phyloP scores from a whole-genome alignment of 805 yeast species.

The Zygoascus tannicola region DNA sequence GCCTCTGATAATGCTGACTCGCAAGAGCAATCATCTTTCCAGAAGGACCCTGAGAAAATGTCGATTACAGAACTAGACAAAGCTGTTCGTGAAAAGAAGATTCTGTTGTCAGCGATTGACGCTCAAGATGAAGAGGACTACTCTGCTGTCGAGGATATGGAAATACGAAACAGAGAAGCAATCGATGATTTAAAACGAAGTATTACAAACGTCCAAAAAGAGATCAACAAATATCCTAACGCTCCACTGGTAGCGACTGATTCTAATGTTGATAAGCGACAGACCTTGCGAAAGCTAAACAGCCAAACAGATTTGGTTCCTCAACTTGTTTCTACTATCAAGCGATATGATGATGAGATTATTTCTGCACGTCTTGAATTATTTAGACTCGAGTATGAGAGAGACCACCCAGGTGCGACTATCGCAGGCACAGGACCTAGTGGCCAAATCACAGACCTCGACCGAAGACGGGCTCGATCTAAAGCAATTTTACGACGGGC shows the following conservation, averaged over 20 bases:
- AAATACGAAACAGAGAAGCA: slow-evolving; percentile 37
- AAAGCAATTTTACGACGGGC: slow-evolving; percentile 78
- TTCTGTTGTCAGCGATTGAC: slow-evolving; percentile 60
- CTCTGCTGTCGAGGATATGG: slow-evolving; percentile 30
- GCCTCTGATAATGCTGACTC: slow-evolving; percentile 10
- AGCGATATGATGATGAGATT: slow-evolving; percentile 58
- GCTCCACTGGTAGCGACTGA: slow-evolving; percentile 17
- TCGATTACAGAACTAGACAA: slow-evolving; percentile 51
- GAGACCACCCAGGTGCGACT: slow-evolving; percentile 61
- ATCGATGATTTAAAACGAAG: slow-evolving; percentile 57
- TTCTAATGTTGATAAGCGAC: slow-evolving; percentile 38
- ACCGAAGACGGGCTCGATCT: slow-evolving; percentile 68
- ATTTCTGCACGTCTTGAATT: slow-evolving; percentile 56
- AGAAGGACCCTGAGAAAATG: slow-evolving; percentile 12
- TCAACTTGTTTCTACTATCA: slow-evolving; percentile 51
- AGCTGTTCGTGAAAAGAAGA: slow-evolving; percentile 60
- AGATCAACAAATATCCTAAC: slow-evolving; percentile 22
- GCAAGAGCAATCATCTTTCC: neutral
- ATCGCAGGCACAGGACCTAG: slow-evolving; percentile 77
- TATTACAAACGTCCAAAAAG: slow-evolving; percentile 39
- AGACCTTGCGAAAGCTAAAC: slow-evolving; percentile 49
- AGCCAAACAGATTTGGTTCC: slow-evolving; percentile 67
- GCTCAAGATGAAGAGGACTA: slow-evolving; percentile 41
- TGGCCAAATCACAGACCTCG: slow-evolving; percentile 78
- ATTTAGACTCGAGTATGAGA: slow-evolving; percentile 44